A percentile compares a stretch with the other conserved stretches of the same genome.
These are phyloP conservation scores for Ceratocystis alfenasii DNA, from an alignment of 2,329 filamentous ascomycete species.

Conservation along the genomic window DNA sequence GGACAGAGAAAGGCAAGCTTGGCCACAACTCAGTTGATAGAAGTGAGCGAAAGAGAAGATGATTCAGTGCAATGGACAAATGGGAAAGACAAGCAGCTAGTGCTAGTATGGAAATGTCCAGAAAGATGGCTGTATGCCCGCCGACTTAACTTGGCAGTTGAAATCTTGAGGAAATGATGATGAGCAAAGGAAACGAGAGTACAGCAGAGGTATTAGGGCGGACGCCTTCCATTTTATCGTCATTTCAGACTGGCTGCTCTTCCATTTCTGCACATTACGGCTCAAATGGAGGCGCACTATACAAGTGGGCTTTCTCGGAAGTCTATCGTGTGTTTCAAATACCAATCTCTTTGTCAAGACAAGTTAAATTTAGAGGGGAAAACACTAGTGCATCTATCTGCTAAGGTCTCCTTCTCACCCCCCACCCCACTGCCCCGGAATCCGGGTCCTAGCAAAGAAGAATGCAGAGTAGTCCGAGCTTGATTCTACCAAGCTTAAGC, in stretches of 20 bases:
- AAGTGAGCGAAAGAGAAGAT: not conserved
- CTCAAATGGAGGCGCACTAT: too few relatives aligned
- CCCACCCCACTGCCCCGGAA: not conserved
- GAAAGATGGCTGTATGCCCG: not conserved
- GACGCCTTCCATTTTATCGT: not conserved
- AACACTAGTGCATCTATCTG: not conserved
- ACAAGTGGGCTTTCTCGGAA: too few relatives aligned
- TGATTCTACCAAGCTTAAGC: too few relatives aligned
- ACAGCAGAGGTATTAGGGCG: not conserved
- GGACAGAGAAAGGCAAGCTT: not conserved
- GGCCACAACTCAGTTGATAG: not conserved
- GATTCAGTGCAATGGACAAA: not conserved
- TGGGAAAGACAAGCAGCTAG: not conserved
- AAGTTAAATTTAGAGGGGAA: not conserved
- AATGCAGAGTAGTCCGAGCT: not conserved
- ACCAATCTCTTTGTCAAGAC: too few relatives aligned
- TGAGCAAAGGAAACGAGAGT: not conserved
- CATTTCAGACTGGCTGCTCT: not conserved
- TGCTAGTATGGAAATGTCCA: not conserved
- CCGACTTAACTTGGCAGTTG: not conserved
- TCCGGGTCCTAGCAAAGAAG: not conserved
- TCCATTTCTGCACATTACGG: not conserved
- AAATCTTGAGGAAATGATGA: not conserved
- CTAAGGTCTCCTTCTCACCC: not conserved
- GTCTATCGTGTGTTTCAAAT: too few relatives aligned